Evolutionary conservation across 1,139 yeast genomes (phyloP), one percentile per base, ranked within the genome.

Genomic region (Yueomyces sp.): DNA sequence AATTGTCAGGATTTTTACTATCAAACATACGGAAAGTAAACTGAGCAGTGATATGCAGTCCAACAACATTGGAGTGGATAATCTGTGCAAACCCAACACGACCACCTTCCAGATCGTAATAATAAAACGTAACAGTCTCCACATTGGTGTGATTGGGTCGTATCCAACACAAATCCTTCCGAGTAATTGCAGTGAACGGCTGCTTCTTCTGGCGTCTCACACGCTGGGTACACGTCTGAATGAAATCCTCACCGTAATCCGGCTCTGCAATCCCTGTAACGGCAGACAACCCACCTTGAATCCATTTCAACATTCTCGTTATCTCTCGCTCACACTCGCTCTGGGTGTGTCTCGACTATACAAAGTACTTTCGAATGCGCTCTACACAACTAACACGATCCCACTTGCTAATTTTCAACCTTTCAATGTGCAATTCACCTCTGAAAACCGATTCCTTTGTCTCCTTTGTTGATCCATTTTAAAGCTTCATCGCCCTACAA

Each of bases 241-340:
- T 85, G 40, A 95, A 94, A 44, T 81, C 95, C 39, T 81, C 74
- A 41, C 98, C 98, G 58, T 91, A 91, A 59, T 83, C 95, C 29
- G 98, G 98, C 64, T 91, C 98, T 1, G 96, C 95, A 12, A 95
- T 76, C 41, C 98, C 98, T 5, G 96, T 93, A 38, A 87, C 91
- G 4, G 94, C 91, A 19, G 97, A 86, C 40, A 91, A 76, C 44
- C 95, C 68, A 48, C 89, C 82, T 69, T 82, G 91, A 48, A 82
- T 83, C 87, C 87, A 81, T 74, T 78, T 82, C 45, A 82, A 68
- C 93, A 82, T 82, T 36, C 31, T 41, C 36, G 27, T 12, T 33
- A 12, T 28, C 26, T 29, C 12, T 40, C 12, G 25, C 25, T 35
- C 35, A 25, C 38, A 19, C 19, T 19, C 19, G 19, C 19, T 19